These are phyloP conservation scores for Lepidium aucheri DNA, from an alignment of 345 rosid species.

Conservation along the genomic window DNA sequence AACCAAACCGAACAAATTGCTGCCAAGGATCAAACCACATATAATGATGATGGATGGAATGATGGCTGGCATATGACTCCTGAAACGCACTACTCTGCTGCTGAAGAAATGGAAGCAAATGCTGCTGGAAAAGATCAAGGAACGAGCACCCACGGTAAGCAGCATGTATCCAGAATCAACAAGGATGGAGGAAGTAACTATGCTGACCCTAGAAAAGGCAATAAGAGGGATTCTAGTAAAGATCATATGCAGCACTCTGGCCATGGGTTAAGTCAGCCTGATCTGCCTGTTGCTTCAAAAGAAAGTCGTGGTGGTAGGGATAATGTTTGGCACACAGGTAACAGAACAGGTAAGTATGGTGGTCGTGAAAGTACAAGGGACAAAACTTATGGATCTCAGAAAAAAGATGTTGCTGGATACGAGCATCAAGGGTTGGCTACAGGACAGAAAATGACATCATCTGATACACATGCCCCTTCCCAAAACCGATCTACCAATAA, in stretches of 20 bases:
- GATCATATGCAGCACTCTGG: constrained; percentile 29
- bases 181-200: constrained; percentile 38
- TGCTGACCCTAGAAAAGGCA: constrained; percentile 48
- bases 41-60: constrained; percentile 38
- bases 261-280: constrained; percentile 39
- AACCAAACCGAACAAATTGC: constrained; percentile 32
- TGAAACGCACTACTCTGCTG: constrained; percentile 29
- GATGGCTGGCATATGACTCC: constrained; percentile 56
- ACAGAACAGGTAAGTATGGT: constrained; percentile 36
- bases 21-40: constrained; percentile 39
- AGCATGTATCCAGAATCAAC: constrained; percentile 42
- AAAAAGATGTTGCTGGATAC: constrained; percentile 33
- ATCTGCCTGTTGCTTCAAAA: constrained; percentile 36
- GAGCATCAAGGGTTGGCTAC: constrained; percentile 40
- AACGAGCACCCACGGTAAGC: constrained; percentile 40
- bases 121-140: constrained; percentile 50
- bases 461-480: constrained; percentile 31
- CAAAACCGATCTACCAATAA: constrained; percentile 31
- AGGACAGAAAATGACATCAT: constrained; percentile 37
- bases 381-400: constrained; percentile 34
- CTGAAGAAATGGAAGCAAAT: constrained; percentile 30
- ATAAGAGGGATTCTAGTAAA: constrained; percentile 36
- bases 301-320: constrained; percentile 55
- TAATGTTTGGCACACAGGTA: constrained; percentile 41
- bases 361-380: constrained; percentile 30